Percentiles rank a stretch among this genome's conserved stretches.
Conservation (phyloP, 1,284 basidiomycete species). For the Melampsora americana region DNA sequence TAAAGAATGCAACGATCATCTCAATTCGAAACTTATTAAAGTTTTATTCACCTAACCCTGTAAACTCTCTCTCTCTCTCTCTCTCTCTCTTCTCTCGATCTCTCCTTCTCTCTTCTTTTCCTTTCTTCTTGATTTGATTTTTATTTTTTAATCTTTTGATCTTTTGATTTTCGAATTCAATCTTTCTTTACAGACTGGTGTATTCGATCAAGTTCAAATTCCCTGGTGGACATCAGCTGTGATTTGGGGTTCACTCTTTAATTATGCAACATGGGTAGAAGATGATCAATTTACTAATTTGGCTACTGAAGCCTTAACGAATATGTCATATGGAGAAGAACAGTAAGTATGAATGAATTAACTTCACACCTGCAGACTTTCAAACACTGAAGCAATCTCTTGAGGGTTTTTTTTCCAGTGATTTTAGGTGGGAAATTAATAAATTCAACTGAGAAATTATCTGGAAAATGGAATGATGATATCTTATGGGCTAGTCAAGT, state of each 20-base stretch:
- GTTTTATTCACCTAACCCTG: neutral
- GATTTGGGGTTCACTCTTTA: neutral
- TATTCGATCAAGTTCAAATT: neutral
- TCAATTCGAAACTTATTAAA: conserved; percentile 4
- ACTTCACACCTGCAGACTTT: no score
- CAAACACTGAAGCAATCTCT: no score
- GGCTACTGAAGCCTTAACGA: neutral
- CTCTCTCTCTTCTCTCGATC: no score
- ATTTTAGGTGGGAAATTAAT: neutral
- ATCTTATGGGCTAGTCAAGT: neutral
- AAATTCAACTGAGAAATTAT: neutral
- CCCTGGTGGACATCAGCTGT: neutral
- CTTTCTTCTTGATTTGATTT: no score
- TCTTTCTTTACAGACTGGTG: neutral
- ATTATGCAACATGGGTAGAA: neutral
- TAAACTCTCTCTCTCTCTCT: neutral
- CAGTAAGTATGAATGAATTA: no score
- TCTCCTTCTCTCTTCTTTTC: no score
- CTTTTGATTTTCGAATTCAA: neutral
- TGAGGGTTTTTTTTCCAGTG: no score
- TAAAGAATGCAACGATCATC: neutral
- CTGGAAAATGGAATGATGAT: conserved; percentile 2
- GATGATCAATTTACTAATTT: neutral
- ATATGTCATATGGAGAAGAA: neutral
- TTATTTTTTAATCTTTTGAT: no score